Percentiles rank a stretch among this genome's conserved stretches.
Evolutionary conservation across 2,329 filamentous ascomycete species (phyloP).

Genomic region (Chaetomium sp.): DNA sequence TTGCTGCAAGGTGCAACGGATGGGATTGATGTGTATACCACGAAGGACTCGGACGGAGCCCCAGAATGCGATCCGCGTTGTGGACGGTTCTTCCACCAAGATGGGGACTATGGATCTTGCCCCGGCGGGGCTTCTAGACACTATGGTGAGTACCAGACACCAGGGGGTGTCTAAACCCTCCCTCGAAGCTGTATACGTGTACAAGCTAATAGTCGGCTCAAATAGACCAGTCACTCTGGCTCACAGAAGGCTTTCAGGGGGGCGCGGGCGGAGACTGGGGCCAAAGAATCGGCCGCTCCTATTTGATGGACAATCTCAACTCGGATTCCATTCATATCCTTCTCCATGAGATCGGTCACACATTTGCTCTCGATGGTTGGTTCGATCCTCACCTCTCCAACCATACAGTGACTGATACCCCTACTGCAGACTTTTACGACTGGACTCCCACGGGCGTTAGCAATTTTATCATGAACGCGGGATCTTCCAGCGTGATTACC

Average conservation of each 20-base stretch:
- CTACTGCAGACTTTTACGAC: neutral
- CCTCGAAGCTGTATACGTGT: neutral
- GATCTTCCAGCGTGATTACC: conserved; percentile 2
- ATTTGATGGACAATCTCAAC: neutral
- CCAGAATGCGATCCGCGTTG: conserved; percentile 4
- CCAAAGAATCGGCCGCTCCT: neutral
- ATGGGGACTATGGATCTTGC: conserved; percentile 1
- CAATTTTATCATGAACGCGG: conserved; percentile 7
- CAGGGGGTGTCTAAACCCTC: neutral
- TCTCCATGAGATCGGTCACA: conserved; percentile 7
- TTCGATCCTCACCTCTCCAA: neutral
- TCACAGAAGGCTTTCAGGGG: conserved; percentile 1
- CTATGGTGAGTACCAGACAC: neutral
- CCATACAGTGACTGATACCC: neutral
- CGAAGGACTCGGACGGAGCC: neutral
- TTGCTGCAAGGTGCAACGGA: conserved; percentile 9
- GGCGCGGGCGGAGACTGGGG: conserved; percentile 7
- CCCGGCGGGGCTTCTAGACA: conserved; percentile 1
- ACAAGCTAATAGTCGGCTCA: neutral
- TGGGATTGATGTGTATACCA: conserved; percentile 10
- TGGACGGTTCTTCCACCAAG: conserved; percentile 4
- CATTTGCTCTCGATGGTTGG: conserved; percentile 3
- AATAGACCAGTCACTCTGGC: conserved; percentile 6
- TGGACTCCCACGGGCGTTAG: conserved; percentile 7
- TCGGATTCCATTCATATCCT: conserved; percentile 4